Percentiles rank a stretch among this genome's conserved stretches.
These are phyloP conservation scores for Aureobasidium uvarum DNA, from an alignment of 2,329 filamentous ascomycete species.

Conservation along the genomic window DNA sequence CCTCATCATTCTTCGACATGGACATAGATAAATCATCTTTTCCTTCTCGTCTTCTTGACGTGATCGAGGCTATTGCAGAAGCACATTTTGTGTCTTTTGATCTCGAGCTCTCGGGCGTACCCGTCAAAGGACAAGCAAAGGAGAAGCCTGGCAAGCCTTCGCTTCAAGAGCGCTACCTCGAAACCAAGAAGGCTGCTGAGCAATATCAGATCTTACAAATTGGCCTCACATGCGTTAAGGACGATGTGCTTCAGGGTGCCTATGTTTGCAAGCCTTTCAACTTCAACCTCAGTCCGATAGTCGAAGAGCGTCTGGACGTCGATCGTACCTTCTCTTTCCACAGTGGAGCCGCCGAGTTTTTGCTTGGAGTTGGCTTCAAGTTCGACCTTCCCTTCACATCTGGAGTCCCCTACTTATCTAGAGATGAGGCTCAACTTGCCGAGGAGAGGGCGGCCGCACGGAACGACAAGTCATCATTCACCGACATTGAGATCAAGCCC, in stretches of 20 bases:
- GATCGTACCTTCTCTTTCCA: slow-evolving; percentile 61
- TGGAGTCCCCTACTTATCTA: slow-evolving; percentile 63
- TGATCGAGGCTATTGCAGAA: slow-evolving; percentile 58
- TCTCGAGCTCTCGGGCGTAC: slow-evolving; percentile 65
- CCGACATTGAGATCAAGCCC: slow-evolving; percentile 51
- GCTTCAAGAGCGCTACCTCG: slow-evolving; percentile 60
- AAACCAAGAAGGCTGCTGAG: slow-evolving; percentile 60
- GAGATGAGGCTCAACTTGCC: slow-evolving; percentile 55
- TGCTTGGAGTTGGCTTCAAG: slow-evolving; percentile 58
- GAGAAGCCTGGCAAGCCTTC: slow-evolving; percentile 47
- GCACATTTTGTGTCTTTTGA: slow-evolving; percentile 64
- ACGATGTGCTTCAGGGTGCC: slow-evolving; percentile 53
- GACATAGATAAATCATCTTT: slow-evolving; percentile 56
- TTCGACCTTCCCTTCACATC: slow-evolving; percentile 55
- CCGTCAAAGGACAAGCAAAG: slow-evolving; percentile 40
- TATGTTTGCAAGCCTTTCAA: slow-evolving; percentile 65
- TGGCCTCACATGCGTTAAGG: slow-evolving; percentile 63
- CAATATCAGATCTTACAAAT: slow-evolving; percentile 64
- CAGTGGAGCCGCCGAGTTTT: slow-evolving; percentile 60
- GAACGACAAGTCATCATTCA: slow-evolving; percentile 42
- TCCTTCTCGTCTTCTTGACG: slow-evolving; percentile 51
- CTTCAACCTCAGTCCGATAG: slow-evolving; percentile 59
- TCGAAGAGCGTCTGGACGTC: slow-evolving; percentile 53
- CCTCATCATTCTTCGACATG: slow-evolving; percentile 45
- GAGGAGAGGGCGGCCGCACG: slow-evolving; percentile 47